Percentiles rank a stretch among this genome's conserved stretches.
These are phyloP conservation scores for Exophiala bonariae DNA, from an alignment of 2,329 filamentous ascomycete species.

Conservation along the genomic window DNA sequence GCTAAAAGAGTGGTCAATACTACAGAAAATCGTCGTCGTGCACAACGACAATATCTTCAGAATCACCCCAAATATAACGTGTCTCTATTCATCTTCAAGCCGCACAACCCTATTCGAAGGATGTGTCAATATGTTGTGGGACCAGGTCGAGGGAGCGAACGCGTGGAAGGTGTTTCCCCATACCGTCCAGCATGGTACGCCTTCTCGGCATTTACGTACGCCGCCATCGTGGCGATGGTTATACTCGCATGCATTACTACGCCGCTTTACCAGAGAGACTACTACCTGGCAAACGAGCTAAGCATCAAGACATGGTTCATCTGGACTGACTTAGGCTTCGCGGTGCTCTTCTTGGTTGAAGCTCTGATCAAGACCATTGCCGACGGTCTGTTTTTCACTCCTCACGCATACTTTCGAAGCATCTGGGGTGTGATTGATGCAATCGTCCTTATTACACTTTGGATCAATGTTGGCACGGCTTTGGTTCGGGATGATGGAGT, in stretches of 20 bases:
- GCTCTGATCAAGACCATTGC: constrained; percentile 90
- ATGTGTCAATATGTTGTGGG: constrained; percentile 89
- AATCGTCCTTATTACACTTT: constrained; percentile 85
- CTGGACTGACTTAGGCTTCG: constrained; percentile 89
- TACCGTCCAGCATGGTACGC: constrained; percentile 88
- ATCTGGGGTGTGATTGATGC: constrained; percentile 97
- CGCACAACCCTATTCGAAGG: constrained; percentile 73
- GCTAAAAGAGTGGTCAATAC: constrained; percentile 87
- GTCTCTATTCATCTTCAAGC: constrained; percentile 81
- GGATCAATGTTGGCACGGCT: constrained; percentile 88
- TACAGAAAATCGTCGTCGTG: constrained; percentile 77
- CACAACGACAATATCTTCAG: constrained; percentile 85
- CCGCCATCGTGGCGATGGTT: constrained; percentile 96
- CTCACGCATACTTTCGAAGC: constrained; percentile 93
- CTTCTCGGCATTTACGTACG: constrained; percentile 92
- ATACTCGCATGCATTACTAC: constrained; percentile 91
- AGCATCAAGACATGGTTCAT: constrained; percentile 84
- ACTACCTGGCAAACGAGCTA: constrained; percentile 64
- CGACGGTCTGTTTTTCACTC: constrained; percentile 93
- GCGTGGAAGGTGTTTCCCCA: constrained; percentile 85
- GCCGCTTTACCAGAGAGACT: constrained; percentile 87
- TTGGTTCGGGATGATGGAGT: constrained; percentile 79
- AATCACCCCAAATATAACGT: constrained; percentile 91
- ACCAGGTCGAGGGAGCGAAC: constrained; percentile 80
- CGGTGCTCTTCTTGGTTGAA: constrained; percentile 80